Evolutionary conservation across 108 stramenopile species (phyloP).

Genomic region (Cyclostephanos tholiformis): DNA sequence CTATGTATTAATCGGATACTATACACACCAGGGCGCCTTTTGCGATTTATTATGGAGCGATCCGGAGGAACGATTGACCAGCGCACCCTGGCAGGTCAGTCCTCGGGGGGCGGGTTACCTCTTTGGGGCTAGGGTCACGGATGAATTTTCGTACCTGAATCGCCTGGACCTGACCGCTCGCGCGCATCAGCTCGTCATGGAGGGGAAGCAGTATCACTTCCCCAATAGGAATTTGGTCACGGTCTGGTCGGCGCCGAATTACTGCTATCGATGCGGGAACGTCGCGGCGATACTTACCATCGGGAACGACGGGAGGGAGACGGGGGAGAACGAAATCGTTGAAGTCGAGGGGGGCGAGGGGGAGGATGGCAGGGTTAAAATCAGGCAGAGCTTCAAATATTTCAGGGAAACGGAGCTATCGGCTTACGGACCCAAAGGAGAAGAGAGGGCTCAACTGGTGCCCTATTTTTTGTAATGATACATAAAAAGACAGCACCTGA

Average conservation of each 20-base stretch:
- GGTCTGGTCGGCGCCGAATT: slow-evolving; percentile 97
- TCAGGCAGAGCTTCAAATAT: slow-evolving; percentile 81
- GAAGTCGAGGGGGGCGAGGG: slow-evolving; percentile 59
- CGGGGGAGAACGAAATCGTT: slow-evolving; percentile 63
- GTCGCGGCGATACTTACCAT: slow-evolving; percentile 90
- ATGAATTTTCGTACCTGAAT: slow-evolving; percentile 94
- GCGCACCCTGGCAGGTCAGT: slow-evolving; percentile 59
- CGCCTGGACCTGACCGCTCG: slow-evolving; percentile 88
- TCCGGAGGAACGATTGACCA: slow-evolving; percentile 70
- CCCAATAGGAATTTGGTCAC: slow-evolving; percentile 86
- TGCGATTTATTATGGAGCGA: slow-evolving; percentile 91
- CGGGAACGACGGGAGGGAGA: slow-evolving; percentile 50
- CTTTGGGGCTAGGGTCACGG: slow-evolving; percentile 90
- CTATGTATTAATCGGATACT: no score
- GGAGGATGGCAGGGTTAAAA: slow-evolving; percentile 33
- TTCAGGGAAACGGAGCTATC: slow-evolving; percentile 84
- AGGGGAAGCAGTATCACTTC: slow-evolving; percentile 89
- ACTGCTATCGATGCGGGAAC: slow-evolving; percentile 98
- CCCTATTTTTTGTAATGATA: slow-evolving; percentile 86
- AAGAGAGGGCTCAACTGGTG: slow-evolving; percentile 81
- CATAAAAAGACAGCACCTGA: no score
- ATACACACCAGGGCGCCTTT: no score
- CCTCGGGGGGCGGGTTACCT: slow-evolving; percentile 94
- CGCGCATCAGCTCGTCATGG: slow-evolving; percentile 98
- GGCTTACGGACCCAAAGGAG: slow-evolving; percentile 86